A percentile compares a stretch with the other conserved stretches of the same genome.
Evolutionary conservation across 805 yeast genomes (phyloP).

Genomic region (Priceomyces haplophilus): DNA sequence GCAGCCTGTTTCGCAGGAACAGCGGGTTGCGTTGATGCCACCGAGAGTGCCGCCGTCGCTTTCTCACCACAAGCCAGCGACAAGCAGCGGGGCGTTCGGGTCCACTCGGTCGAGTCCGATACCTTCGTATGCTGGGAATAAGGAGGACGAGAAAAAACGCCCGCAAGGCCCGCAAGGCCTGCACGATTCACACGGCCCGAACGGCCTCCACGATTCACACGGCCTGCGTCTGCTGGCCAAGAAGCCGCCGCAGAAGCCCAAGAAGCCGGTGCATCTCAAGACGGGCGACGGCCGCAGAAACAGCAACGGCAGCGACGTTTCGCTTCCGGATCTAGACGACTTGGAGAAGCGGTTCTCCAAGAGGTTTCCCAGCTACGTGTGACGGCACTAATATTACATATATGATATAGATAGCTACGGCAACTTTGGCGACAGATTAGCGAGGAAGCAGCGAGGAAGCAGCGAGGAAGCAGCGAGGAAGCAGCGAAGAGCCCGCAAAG

Average conservation of each 20-base stretch:
- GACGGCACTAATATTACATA: slow-evolving; percentile 3
- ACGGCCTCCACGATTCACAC: too few relatives aligned
- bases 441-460: too few relatives aligned
- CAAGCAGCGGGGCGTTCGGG: neutral
- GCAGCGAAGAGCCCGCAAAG: too few relatives aligned
- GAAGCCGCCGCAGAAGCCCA: slow-evolving; percentile 55
- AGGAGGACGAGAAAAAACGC: neutral
- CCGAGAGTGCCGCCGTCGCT: slow-evolving; percentile 36
- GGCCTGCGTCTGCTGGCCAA: too few relatives aligned
- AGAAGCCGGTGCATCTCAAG: slow-evolving; percentile 56
- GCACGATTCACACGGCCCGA: neutral
- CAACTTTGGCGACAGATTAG: too few relatives aligned
- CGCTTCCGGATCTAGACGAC: slow-evolving; percentile 54
- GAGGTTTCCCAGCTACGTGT: slow-evolving; percentile 61
- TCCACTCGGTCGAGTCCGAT: slow-evolving; percentile 3
- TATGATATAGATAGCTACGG: too few relatives aligned
- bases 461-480: too few relatives aligned
- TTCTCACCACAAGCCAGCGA: slow-evolving; percentile 14
- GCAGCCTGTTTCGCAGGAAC: neutral
- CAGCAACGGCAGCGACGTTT: slow-evolving; percentile 39
- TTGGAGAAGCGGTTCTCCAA: slow-evolving; percentile 55
- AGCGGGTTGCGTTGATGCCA: slow-evolving; percentile 19
- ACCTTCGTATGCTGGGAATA: neutral
- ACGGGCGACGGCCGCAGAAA: slow-evolving; percentile 27
- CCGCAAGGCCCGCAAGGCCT: neutral